These are phyloP conservation scores for Aspergillus incahuasiensis DNA, from an alignment of 495 filamentous ascomycete species.

Conservation along the genomic window DNA sequence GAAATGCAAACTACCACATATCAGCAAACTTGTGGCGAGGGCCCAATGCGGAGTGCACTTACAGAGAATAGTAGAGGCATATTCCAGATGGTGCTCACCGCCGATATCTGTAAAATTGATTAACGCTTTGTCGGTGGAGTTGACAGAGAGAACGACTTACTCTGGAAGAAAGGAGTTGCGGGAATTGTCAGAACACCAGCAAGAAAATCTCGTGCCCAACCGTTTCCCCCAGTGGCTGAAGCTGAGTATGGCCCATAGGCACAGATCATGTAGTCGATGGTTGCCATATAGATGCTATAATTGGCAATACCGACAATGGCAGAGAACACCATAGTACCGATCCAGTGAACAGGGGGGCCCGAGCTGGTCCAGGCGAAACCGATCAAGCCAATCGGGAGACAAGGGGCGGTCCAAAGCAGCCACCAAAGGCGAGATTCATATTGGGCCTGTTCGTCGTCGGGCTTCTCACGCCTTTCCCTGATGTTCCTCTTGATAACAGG, in stretches of 20 bases:
- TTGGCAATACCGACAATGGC: conserved; percentile 66
- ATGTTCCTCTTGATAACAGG: conserved; percentile 52
- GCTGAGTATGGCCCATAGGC: conserved; percentile 69
- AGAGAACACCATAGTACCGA: conserved; percentile 58
- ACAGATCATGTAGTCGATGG: conserved; percentile 71
- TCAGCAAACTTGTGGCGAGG: not conserved
- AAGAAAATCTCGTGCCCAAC: conserved; percentile 74
- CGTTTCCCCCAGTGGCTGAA: conserved; percentile 68
- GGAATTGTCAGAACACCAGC: conserved; percentile 73
- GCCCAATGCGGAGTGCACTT: conserved; percentile 15
- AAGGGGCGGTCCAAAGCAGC: conserved; percentile 54
- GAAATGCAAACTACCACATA: conserved; percentile 52
- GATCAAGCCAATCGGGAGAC: conserved; percentile 56
- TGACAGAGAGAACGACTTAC: conserved; percentile 24
- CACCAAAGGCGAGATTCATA: conserved; percentile 60
- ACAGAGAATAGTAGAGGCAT: conserved; percentile 68
- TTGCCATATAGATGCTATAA: conserved; percentile 68
- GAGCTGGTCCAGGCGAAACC: conserved; percentile 60
- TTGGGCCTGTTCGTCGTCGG: conserved; percentile 50
- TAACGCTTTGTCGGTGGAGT: not conserved
- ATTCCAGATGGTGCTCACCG: conserved; percentile 54
- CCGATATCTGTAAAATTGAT: conserved; percentile 50
- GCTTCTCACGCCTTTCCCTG: conserved; percentile 39
- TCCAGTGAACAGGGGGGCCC: conserved; percentile 59
- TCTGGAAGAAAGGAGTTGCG: conserved; percentile 64